These are phyloP conservation scores for Trichoderma brevicompactum DNA, from an alignment of 2,329 filamentous ascomycete genomes.

Conservation along the genomic window DNA sequence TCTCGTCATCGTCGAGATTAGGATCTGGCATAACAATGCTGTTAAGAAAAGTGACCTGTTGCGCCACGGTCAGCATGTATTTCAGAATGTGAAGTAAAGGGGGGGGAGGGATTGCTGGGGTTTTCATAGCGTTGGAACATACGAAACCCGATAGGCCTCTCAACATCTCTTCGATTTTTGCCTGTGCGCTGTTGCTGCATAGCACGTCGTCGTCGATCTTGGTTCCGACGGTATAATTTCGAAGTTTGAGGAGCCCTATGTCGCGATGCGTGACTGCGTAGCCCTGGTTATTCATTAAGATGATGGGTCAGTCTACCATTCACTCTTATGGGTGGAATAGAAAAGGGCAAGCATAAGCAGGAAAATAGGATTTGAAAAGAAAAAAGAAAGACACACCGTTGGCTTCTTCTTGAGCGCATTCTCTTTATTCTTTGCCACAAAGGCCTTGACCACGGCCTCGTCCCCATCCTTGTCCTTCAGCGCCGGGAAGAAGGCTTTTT, in stretches of 20 bases:
- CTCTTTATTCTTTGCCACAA: constrained; percentile 69
- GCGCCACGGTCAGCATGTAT: neutral
- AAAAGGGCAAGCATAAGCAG: neutral
- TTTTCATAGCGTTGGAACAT: constrained; percentile 41
- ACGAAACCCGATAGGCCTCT: constrained; percentile 77
- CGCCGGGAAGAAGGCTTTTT: constrained; percentile 64
- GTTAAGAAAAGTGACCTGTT: constrained; percentile 73
- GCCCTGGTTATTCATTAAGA: constrained; percentile 55
- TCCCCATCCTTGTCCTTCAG: constrained; percentile 40
- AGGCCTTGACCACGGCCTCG: constrained; percentile 68
- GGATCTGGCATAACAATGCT: constrained; percentile 74
- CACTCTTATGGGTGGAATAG: neutral
- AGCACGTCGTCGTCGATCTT: constrained; percentile 70
- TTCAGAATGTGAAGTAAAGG: neutral
- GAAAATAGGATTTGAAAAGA: neutral
- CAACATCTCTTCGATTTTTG: constrained; percentile 67
- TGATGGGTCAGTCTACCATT: neutral
- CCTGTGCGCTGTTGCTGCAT: constrained; percentile 63
- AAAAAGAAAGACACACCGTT: constrained; percentile 63
- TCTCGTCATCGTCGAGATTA: constrained; percentile 48
- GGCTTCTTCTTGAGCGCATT: constrained; percentile 84
- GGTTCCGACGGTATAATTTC: constrained; percentile 74
- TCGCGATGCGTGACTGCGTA: constrained; percentile 76
- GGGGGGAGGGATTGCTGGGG: too few species aligned
- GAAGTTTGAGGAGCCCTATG: constrained; percentile 78